phyloP scores from a whole-genome alignment of 768 basidiomycete species.

The Candolleomyces eurysporus region DNA sequence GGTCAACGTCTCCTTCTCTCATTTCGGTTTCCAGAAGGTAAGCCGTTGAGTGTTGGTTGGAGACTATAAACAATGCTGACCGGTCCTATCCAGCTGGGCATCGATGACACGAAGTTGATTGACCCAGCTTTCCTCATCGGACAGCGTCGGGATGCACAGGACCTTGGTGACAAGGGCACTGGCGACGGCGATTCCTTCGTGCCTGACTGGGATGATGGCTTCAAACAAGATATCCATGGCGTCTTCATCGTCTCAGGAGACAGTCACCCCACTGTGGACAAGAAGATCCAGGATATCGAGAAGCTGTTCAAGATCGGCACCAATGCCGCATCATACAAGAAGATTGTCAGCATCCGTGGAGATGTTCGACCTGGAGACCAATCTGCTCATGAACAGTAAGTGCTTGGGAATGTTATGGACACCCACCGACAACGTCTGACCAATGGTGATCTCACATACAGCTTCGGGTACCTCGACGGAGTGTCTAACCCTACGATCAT shows the following conservation, averaged over 20 bases:
- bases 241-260: slow-evolving; percentile 51
- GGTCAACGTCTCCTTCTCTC: slow-evolving; percentile 55
- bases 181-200: slow-evolving; percentile 18
- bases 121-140: slow-evolving; percentile 38
- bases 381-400: slow-evolving; percentile 48
- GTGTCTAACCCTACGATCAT: slow-evolving; percentile 48
- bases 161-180: slow-evolving; percentile 31
- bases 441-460: slow-evolving; percentile 11
- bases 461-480: slow-evolving; percentile 53
- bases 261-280: slow-evolving; percentile 33
- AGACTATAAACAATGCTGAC: not conserved
- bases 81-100: slow-evolving; percentile 29
- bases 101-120: slow-evolving; percentile 37
- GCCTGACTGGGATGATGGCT: slow-evolving; percentile 49
- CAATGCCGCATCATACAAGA: slow-evolving; percentile 31
- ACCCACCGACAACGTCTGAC: not conserved
- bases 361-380: slow-evolving; percentile 43
- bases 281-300: slow-evolving; percentile 32
- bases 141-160: slow-evolving; percentile 37
- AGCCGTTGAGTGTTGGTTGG: not conserved
- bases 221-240: slow-evolving; percentile 46
- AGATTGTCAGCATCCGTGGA: slow-evolving; percentile 35
- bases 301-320: slow-evolving; percentile 31
- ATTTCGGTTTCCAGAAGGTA: slow-evolving; percentile 42
- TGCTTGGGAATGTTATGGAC: not conserved